Evolutionary conservation across 2,329 filamentous ascomycete species (phyloP).

Genomic region (Bipolaris sorokiniana): DNA sequence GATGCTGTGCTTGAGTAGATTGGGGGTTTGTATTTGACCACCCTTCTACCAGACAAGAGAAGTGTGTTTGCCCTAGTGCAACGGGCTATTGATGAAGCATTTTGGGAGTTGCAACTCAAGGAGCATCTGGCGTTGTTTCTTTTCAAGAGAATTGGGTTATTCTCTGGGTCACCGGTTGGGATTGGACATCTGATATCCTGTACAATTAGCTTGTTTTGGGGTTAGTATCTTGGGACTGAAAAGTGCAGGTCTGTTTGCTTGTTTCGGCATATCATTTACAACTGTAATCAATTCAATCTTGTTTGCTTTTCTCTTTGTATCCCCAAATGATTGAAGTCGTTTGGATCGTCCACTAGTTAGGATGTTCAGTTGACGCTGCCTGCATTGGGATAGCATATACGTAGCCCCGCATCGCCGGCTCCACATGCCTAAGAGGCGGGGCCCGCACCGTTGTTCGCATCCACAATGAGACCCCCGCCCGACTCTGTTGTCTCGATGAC

Average conservation of each 20-base stretch:
- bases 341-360: conserved; percentile 1
- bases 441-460: conserved; percentile 20
- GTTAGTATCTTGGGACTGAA: neutral
- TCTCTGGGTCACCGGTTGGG: conserved; percentile 18
- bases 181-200: conserved; percentile 46
- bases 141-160: conserved; percentile 21
- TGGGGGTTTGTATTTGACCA: neutral
- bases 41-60: conserved; percentile 11
- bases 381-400: conserved; percentile 21
- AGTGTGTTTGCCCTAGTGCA: conserved; percentile 20
- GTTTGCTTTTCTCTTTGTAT: neutral
- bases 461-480: conserved; percentile 3
- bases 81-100: conserved; percentile 20
- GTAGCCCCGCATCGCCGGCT: conserved; percentile 17
- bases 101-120: conserved; percentile 10
- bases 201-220: conserved; percentile 35
- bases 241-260: neutral
- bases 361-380: conserved; percentile 1
- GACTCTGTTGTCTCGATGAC: neutral
- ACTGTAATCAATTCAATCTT: neutral
- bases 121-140: conserved; percentile 11
- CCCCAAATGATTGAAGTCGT: neutral
- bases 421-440: conserved; percentile 2
- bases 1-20: conserved; percentile 35
- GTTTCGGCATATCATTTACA: neutral